Percentiles rank a stretch among this genome's conserved stretches.
Conservation (phyloP, 2,329 filamentous ascomycete genomes). For the Fusarium succisae region DNA sequence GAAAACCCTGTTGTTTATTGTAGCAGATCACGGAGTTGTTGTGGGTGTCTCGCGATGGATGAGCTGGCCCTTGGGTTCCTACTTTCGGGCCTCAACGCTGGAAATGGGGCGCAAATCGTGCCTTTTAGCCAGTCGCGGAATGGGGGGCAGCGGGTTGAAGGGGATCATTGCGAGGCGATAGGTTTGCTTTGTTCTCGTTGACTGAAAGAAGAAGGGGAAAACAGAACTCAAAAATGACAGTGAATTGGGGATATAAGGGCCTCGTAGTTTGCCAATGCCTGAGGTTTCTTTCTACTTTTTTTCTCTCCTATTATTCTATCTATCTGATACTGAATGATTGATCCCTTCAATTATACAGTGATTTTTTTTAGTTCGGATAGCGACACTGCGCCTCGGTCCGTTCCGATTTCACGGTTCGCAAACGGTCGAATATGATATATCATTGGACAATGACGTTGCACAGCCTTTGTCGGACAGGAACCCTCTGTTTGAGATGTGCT, state of each 20-base stretch:
- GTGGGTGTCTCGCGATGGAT: constrained; percentile 26
- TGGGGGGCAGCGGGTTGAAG: constrained; percentile 30
- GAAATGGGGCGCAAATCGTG: constrained; percentile 28
- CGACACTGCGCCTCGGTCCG: constrained; percentile 35
- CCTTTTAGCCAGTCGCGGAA: constrained; percentile 29
- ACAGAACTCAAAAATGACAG: constrained; percentile 25
- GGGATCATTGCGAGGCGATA: constrained; percentile 29
- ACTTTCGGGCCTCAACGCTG: constrained; percentile 35
- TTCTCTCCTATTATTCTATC: background rate
- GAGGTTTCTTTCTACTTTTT: background rate
- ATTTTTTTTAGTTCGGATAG: constrained; percentile 1
- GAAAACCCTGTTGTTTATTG: background rate
- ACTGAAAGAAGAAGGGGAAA: constrained; percentile 17
- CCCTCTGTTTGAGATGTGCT: background rate
- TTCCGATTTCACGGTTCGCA: constrained; percentile 31
- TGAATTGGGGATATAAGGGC: constrained; percentile 29
- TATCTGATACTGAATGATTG: background rate
- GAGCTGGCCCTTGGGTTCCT: constrained; percentile 21
- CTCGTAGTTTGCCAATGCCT: constrained; percentile 34
- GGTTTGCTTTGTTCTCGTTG: constrained; percentile 22
- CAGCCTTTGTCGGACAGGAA: constrained; percentile 16
- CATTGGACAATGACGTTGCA: constrained; percentile 27
- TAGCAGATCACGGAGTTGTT: background rate
- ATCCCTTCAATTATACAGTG: background rate
- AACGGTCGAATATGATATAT: constrained; percentile 7